phyloP scores from a whole-genome alignment of 2,329 filamentous ascomycete genomes.

The Penicillium sp. region DNA sequence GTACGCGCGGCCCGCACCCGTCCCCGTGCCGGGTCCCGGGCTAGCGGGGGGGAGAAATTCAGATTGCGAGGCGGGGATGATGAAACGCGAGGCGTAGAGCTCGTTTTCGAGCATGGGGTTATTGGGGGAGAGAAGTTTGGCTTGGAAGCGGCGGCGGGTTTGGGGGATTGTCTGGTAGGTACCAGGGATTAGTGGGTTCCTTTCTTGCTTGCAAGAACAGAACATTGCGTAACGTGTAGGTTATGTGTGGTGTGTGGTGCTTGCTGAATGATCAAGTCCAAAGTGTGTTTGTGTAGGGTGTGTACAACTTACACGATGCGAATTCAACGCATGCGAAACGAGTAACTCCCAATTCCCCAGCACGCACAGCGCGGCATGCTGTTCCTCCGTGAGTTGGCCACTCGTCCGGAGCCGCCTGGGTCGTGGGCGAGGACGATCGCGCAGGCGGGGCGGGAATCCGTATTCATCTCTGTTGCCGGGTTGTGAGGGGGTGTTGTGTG shows the following conservation, averaged over 20 bases:
- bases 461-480: conserved; percentile 23
- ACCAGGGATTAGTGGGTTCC: too few species aligned
- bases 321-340: conserved; percentile 43
- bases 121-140: conserved; percentile 37
- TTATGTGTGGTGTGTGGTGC: neutral
- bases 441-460: neutral
- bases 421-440: neutral
- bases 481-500: conserved; percentile 20
- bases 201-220: neutral
- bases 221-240: too few species aligned
- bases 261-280: neutral
- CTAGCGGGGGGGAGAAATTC: conserved; percentile 4
- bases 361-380: conserved; percentile 42
- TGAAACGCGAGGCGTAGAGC: conserved; percentile 33
- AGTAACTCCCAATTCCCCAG: conserved; percentile 44
- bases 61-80: conserved; percentile 21
- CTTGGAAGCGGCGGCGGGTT: conserved; percentile 39
- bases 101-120: conserved; percentile 30
- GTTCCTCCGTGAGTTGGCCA: conserved; percentile 34
- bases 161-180: conserved; percentile 40
- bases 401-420: conserved; percentile 9
- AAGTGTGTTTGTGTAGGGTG: neutral
- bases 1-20: neutral
- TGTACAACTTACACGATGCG: conserved; percentile 35
- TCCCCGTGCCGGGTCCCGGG: neutral